These are phyloP conservation scores for Wallacemonas sp. DNA, from an alignment of 208 protist species.

Conservation along the genomic window DNA sequence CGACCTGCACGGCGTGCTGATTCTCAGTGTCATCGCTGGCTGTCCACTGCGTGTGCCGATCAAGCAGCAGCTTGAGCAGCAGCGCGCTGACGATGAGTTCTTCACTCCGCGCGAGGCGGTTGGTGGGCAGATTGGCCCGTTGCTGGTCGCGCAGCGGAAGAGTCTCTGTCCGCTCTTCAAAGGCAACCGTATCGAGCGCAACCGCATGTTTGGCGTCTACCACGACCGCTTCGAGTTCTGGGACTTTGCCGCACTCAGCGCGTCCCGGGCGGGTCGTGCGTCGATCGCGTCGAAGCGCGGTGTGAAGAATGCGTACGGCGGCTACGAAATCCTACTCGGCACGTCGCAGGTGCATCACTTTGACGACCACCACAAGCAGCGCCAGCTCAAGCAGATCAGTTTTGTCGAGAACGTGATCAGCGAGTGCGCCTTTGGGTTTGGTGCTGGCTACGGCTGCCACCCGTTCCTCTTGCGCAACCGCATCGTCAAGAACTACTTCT, in stretches of 20 bases:
- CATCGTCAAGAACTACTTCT: constrained; percentile 77
- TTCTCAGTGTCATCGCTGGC: constrained; percentile 58
- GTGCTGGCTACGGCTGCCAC: constrained; percentile 67
- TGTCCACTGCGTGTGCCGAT: constrained; percentile 44
- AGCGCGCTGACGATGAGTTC: constrained; percentile 12
- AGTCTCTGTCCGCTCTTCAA: constrained; percentile 53
- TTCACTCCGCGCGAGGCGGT: constrained; percentile 18
- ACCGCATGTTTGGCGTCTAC: constrained; percentile 82
- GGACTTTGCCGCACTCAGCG: constrained; percentile 37
- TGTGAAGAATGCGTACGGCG: constrained; percentile 59
- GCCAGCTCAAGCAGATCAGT: constrained; percentile 62
- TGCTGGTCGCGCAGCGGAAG: constrained; percentile 21
- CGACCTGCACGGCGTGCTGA: constrained; percentile 72
- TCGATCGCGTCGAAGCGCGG: constrained; percentile 14
- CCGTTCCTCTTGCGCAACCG: constrained; percentile 71
- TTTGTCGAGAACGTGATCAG: constrained; percentile 76
- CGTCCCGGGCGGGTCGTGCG: neutral
- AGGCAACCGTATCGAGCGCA: constrained; percentile 66
- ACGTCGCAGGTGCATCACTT: constrained; percentile 47
- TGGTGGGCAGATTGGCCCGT: constrained; percentile 6
- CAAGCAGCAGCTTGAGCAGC: constrained; percentile 3
- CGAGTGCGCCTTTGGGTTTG: constrained; percentile 73
- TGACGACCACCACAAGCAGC: constrained; percentile 48
- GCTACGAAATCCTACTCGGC: constrained; percentile 56
- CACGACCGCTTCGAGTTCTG: constrained; percentile 76